Evolutionary conservation across 2,329 filamentous ascomycete genomes (phyloP).

Genomic region (Penicillium sclerotiorum): DNA sequence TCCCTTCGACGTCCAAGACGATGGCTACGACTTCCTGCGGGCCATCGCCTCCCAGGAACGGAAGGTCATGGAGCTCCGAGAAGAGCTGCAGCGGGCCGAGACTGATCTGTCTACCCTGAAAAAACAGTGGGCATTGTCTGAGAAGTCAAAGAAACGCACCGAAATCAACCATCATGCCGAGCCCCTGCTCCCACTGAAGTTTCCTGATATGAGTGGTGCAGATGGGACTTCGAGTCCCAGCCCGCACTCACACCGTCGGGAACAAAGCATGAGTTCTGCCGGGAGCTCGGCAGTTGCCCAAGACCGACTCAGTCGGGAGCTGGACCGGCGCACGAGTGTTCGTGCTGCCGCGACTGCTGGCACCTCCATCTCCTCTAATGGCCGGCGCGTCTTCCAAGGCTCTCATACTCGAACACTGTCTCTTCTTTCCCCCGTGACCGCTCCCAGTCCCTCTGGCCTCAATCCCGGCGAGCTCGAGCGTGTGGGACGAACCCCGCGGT

Average conservation of each 20-base stretch:
- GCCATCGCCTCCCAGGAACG: conserved; percentile 91
- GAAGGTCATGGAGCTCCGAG: conserved; percentile 83
- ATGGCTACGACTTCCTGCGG: conserved; percentile 74
- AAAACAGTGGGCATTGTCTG: conserved; percentile 77
- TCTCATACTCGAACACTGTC: conserved; percentile 72
- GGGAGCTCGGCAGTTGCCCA: conserved; percentile 31
- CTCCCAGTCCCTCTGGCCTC: conserved; percentile 14
- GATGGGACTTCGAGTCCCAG: conserved; percentile 14
- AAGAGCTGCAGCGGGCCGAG: conserved; percentile 86
- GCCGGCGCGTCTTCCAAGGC: conserved; percentile 68
- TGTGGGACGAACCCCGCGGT: conserved; percentile 40
- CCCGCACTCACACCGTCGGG: conserved; percentile 23
- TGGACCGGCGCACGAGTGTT: conserved; percentile 73
- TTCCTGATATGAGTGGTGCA: conserved; percentile 22
- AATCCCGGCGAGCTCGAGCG: conserved; percentile 27
- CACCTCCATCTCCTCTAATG: conserved; percentile 39
- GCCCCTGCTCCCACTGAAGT: conserved; percentile 59
- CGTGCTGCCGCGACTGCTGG: conserved; percentile 53
- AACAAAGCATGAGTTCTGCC: conserved; percentile 31
- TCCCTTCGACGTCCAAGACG: conserved; percentile 42
- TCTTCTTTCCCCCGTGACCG: conserved; percentile 67
- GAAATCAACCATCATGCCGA: conserved; percentile 64
- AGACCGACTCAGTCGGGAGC: conserved; percentile 56
- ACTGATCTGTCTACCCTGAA: conserved; percentile 75
- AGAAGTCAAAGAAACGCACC: conserved; percentile 73